Conservation (phyloP, 768 basidiomycete species). For the Suillus hirtellus region DNA sequence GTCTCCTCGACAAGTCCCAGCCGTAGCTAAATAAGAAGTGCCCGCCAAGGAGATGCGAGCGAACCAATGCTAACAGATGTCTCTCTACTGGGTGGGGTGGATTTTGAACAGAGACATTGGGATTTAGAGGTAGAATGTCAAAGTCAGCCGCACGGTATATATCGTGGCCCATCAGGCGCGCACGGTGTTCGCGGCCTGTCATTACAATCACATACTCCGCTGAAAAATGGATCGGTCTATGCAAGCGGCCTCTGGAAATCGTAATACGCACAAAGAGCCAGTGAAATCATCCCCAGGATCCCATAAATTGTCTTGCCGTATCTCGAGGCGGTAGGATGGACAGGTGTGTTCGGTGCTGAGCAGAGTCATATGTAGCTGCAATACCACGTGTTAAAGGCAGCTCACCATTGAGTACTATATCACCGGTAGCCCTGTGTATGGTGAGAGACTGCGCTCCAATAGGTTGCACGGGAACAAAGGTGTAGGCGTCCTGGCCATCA, state of each 20-base stretch:
- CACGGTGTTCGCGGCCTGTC: conserved; percentile 77
- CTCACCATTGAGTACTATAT: conserved; percentile 71
- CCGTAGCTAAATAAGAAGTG: conserved; percentile 88
- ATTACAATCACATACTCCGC: conserved; percentile 93
- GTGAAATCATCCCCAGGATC: conserved; percentile 74
- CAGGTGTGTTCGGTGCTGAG: conserved; percentile 53
- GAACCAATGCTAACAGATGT: conserved; percentile 82
- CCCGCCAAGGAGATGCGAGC: conserved; percentile 79
- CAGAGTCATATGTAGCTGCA: conserved; percentile 3
- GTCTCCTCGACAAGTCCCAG: conserved; percentile 83
- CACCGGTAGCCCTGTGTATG: conserved; percentile 72
- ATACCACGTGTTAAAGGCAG: conserved; percentile 8
- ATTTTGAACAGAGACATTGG: conserved; percentile 61
- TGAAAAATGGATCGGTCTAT: conserved; percentile 31
- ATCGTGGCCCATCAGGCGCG: conserved; percentile 80
- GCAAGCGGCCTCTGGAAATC: conserved; percentile 1
- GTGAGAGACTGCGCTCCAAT: conserved; percentile 65
- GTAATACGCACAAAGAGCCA: conserved; percentile 62
- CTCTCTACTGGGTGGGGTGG: conserved; percentile 86
- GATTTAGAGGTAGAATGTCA: conserved; percentile 84
- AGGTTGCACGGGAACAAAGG: conserved; percentile 68
- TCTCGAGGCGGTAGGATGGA: conserved; percentile 57
- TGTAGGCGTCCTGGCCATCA: conserved; percentile 73
- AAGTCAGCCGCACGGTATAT: conserved; percentile 90
- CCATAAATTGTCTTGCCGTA: conserved; percentile 71